These are phyloP conservation scores for Trichocomaceae sp. DNA, from an alignment of 2,329 filamentous ascomycete genomes.

Conservation along the genomic window DNA sequence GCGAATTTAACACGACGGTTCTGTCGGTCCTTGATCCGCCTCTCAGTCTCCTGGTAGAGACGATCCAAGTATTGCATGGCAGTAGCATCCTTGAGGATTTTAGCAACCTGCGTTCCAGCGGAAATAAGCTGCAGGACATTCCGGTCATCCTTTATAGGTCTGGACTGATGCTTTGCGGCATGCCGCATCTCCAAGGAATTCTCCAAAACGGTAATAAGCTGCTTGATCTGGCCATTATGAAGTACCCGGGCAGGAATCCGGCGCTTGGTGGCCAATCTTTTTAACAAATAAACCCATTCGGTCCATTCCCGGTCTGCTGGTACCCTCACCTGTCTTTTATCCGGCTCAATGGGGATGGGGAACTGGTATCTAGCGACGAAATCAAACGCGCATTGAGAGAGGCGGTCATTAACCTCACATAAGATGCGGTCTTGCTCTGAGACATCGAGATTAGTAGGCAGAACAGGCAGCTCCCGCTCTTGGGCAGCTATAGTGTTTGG, in stretches of 20 bases:
- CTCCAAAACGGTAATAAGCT: constrained; percentile 80
- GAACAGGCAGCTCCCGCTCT: constrained; percentile 71
- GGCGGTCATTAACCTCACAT: constrained; percentile 71
- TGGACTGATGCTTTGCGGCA: constrained; percentile 73
- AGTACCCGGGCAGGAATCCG: constrained; percentile 76
- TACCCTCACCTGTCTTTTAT: constrained; percentile 69
- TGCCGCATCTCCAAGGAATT: constrained; percentile 86
- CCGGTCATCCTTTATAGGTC: constrained; percentile 78
- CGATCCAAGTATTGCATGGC: constrained; percentile 77
- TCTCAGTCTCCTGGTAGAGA: constrained; percentile 76
- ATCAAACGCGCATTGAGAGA: constrained; percentile 81
- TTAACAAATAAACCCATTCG: constrained; percentile 83
- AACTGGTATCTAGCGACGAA: constrained; percentile 90
- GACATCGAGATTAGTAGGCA: constrained; percentile 74
- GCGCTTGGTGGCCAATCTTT: constrained; percentile 76
- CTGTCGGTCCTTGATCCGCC: constrained; percentile 63
- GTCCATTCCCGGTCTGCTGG: constrained; percentile 81
- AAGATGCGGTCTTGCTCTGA: constrained; percentile 80
- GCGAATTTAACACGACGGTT: constrained; percentile 32
- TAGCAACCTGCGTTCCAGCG: constrained; percentile 78
- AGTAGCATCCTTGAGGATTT: constrained; percentile 74
- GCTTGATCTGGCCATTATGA: constrained; percentile 86
- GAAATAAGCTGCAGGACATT: constrained; percentile 84
- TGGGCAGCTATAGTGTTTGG: constrained; percentile 66
- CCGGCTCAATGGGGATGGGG: constrained; percentile 73